These are phyloP conservation scores for Zizania latifolia DNA, from an alignment of 176 grass and related monocot species.

Conservation along the genomic window DNA sequence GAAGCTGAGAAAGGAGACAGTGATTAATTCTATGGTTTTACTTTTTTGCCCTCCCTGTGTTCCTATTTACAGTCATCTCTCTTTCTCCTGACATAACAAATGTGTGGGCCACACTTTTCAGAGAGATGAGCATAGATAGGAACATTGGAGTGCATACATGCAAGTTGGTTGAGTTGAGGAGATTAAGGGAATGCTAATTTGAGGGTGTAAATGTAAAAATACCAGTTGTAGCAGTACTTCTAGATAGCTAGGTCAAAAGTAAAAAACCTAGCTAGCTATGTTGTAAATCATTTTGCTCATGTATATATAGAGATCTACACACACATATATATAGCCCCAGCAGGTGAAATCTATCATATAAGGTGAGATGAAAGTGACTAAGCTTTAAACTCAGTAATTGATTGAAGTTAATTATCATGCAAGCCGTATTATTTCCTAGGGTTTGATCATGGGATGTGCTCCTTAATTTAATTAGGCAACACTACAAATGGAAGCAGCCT, in stretches of 20 bases:
- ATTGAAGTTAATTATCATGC: background rate
- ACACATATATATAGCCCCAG: no score
- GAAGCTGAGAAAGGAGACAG: background rate
- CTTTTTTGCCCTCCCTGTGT: background rate
- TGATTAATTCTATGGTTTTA: background rate
- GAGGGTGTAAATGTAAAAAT: slow-evolving; percentile 7
- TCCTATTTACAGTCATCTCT: background rate
- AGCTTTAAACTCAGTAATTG: background rate
- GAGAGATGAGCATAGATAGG: background rate
- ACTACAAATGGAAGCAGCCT: background rate
- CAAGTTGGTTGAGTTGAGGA: no score
- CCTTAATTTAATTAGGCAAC: slow-evolving; percentile 22
- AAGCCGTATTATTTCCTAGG: slow-evolving; percentile 24
- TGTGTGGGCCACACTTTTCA: background rate
- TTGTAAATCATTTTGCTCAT: background rate
- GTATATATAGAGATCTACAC: no score
- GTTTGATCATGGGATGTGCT: slow-evolving; percentile 32
- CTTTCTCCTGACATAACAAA: background rate
- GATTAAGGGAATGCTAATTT: background rate
- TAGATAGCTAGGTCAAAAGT: background rate
- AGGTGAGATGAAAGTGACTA: background rate
- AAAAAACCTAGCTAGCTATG: background rate
- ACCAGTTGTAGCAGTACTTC: background rate
- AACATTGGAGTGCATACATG: no score
- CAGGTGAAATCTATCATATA: background rate